Conservation (phyloP, 345 rosid genomes). For the Lenwebbia sp. region DNA sequence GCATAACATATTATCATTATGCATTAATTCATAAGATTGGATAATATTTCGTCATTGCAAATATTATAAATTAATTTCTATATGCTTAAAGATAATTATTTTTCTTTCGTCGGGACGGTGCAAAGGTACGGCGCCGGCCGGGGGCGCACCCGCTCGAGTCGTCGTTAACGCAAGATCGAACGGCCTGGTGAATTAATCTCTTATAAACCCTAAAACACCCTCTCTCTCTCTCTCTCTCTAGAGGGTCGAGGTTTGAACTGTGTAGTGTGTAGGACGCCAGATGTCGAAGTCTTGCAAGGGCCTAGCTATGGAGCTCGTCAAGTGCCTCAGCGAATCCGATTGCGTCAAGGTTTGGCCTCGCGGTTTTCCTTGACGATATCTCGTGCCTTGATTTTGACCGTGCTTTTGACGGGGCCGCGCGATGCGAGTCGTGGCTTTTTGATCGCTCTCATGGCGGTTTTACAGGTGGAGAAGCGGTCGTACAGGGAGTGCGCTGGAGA, state of each 20-base stretch:
- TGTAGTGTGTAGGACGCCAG: neutral
- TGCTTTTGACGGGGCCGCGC: neutral
- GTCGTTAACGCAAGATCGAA: too few relatives aligned
- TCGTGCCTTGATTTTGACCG: neutral
- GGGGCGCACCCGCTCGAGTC: too few relatives aligned
- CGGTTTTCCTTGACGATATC: neutral
- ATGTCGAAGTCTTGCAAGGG: slow-evolving; percentile 99
- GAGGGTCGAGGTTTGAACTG: neutral
- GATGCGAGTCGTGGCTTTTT: neutral
- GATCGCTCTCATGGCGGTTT: neutral
- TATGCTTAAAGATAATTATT: too few relatives aligned
- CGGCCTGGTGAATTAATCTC: neutral
- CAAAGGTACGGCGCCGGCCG: too few relatives aligned
- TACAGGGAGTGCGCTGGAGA: slow-evolving; percentile 82
- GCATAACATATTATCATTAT: too few relatives aligned
- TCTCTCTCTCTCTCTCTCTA: neutral
- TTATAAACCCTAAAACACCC: neutral
- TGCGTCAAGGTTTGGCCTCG: slow-evolving; percentile 58
- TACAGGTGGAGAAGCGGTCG: slow-evolving; percentile 65
- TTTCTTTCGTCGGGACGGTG: too few relatives aligned
- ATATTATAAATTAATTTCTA: too few relatives aligned
- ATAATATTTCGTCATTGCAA: neutral
- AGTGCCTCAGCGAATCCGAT: slow-evolving; percentile 83
- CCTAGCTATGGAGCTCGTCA: slow-evolving; percentile 83
- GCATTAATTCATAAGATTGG: neutral